A percentile compares a stretch with the other conserved stretches of the same genome.
Evolutionary conservation across 2,329 filamentous ascomycete genomes (phyloP).

Genomic region (Cadophora luteo-olivacea): DNA sequence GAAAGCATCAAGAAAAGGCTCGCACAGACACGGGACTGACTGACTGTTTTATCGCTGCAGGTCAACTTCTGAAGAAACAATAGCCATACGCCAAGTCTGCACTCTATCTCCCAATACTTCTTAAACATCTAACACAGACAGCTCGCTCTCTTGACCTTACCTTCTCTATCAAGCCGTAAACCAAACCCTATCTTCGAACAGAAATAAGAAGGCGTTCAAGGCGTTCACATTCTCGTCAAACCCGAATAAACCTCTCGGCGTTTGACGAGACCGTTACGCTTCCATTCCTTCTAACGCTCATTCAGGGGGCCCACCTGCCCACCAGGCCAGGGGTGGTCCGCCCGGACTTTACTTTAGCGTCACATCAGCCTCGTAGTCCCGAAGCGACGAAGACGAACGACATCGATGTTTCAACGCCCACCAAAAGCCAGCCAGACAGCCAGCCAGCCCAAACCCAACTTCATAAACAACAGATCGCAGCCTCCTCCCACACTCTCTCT

Average conservation of each 20-base stretch:
- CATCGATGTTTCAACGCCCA: not conserved
- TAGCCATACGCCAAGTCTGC: not conserved
- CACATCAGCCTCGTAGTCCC: constrained; percentile 15
- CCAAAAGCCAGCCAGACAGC: not conserved
- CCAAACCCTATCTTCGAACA: not conserved
- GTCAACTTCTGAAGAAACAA: constrained; percentile 4
- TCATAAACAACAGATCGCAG: constrained; percentile 14
- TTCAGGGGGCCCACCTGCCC: too few species aligned
- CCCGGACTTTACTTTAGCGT: constrained; percentile 2
- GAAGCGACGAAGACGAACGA: constrained; percentile 1
- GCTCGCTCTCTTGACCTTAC: not conserved
- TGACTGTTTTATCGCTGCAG: constrained; percentile 1
- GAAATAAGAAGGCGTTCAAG: not conserved
- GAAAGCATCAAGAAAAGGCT: not conserved
- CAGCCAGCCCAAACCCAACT: not conserved
- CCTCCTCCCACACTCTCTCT: not conserved
- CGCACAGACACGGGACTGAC: not conserved
- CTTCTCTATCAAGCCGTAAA: not conserved
- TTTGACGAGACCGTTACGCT: not conserved
- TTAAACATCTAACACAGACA: not conserved
- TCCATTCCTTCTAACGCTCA: too few species aligned
- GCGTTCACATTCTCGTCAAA: not conserved
- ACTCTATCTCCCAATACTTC: not conserved
- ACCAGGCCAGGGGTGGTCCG: constrained; percentile 3
- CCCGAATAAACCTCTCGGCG: not conserved